Percentiles rank a stretch among this genome's conserved stretches.
Conservation (phyloP, 768 basidiomycete genomes). For the Pisolithus marmoratus region DNA sequence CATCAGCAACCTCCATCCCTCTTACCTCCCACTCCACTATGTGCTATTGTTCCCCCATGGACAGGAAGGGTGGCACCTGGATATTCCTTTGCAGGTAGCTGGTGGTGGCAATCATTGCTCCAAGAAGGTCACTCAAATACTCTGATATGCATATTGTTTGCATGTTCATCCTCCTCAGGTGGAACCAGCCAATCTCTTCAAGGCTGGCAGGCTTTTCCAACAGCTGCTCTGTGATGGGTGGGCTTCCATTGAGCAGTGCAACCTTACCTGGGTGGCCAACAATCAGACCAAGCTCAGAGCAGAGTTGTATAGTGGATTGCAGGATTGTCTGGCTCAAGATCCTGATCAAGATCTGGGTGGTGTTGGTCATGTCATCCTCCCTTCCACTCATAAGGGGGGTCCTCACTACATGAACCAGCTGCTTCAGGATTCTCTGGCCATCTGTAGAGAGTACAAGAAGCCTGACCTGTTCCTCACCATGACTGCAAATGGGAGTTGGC, state of each 20-base stretch:
- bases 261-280: slow-evolving; percentile 27
- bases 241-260: slow-evolving; percentile 38
- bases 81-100: background rate
- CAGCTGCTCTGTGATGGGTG: slow-evolving; percentile 41
- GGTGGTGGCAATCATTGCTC: background rate
- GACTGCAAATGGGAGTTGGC: too few species aligned
- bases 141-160: slow-evolving; percentile 26
- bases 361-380: too few species aligned
- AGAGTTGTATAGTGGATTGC: slow-evolving; percentile 29
- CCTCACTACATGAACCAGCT: too few species aligned
- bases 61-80: background rate
- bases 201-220: slow-evolving; percentile 32
- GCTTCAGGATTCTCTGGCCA: too few species aligned
- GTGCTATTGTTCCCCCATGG: too few species aligned
- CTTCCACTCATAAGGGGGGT: too few species aligned
- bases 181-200: slow-evolving; percentile 27
- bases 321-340: slow-evolving; percentile 24
- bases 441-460: too few species aligned
- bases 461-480: too few species aligned
- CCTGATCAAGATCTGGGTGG: slow-evolving; percentile 28
- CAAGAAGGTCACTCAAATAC: background rate
- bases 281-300: slow-evolving; percentile 34
- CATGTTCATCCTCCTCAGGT: slow-evolving; percentile 13
- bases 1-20: too few species aligned
- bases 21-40: too few species aligned